A percentile compares a stretch with the other conserved stretches of the same genome.
Conservation (phyloP, 1,284 basidiomycete species). For the Ceratobasidium papillatum region DNA sequence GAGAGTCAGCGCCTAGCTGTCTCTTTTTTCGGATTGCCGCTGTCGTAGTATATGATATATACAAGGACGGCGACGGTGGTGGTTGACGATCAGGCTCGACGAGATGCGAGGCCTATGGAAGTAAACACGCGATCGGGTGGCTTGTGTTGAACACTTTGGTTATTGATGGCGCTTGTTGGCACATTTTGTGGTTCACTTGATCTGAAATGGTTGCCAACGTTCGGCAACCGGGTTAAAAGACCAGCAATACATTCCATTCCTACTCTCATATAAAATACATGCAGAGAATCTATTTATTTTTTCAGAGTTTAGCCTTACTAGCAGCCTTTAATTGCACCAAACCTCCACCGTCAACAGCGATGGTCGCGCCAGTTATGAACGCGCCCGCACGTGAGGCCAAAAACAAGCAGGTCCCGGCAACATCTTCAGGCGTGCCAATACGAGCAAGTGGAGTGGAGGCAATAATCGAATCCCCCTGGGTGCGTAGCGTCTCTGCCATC, state of each 20-base stretch:
- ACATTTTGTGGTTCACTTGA: neutral
- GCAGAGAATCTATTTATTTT: no score
- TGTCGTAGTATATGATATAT: neutral
- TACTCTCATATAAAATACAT: no score
- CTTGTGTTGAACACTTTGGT: constrained; percentile 34
- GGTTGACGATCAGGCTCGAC: constrained; percentile 29
- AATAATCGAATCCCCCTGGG: constrained; percentile 25
- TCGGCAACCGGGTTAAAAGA: no score
- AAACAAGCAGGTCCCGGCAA: constrained; percentile 79
- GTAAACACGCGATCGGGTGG: constrained; percentile 32
- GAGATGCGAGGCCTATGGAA: constrained; percentile 3
- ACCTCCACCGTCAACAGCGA: constrained; percentile 72
- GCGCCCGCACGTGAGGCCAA: constrained; percentile 74
- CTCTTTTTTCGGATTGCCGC: neutral
- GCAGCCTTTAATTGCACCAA: constrained; percentile 10
- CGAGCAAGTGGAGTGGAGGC: constrained; percentile 59
- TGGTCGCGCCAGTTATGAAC: constrained; percentile 78
- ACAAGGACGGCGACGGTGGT: neutral
- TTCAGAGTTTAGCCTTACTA: constrained; percentile 15
- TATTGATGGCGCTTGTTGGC: constrained; percentile 15
- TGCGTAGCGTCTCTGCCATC: constrained; percentile 38
- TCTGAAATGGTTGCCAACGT: no score
- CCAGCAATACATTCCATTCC: no score
- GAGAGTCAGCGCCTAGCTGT: neutral
- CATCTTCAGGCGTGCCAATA: constrained; percentile 71